phyloP scores from a whole-genome alignment of 108 stramenopile genomes.

The Nitzschia inconspicua region DNA sequence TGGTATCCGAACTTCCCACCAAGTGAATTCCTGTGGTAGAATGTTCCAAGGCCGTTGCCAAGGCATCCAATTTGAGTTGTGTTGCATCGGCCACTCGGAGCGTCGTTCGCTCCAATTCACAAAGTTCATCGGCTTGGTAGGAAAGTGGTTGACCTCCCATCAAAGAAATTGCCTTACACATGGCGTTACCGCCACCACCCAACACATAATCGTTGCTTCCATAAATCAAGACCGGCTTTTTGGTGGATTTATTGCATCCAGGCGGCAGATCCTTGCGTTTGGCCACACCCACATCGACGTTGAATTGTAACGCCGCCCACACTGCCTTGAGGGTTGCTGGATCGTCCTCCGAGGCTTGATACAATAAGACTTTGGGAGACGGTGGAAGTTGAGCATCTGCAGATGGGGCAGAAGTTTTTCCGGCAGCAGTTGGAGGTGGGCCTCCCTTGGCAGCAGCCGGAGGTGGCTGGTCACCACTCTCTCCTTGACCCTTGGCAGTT shows the following conservation, averaged over 20 bases:
- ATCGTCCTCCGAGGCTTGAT: conserved; percentile 22
- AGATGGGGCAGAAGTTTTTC: neutral
- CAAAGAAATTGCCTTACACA: conserved; percentile 57
- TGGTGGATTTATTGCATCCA: conserved; percentile 11
- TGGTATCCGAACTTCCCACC: conserved; percentile 37
- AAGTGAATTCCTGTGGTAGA: conserved; percentile 29
- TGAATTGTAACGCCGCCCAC: conserved; percentile 53
- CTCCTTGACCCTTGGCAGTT: conserved; percentile 34
- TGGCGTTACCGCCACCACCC: conserved; percentile 79
- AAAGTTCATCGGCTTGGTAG: conserved; percentile 69
- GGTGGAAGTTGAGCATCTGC: conserved; percentile 11
- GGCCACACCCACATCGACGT: conserved; percentile 40
- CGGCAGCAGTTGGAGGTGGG: neutral
- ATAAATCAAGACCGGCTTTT: conserved; percentile 45
- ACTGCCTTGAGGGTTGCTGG: conserved; percentile 64
- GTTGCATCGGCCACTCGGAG: conserved; percentile 36
- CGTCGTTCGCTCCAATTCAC: conserved; percentile 68
- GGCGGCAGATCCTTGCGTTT: conserved; percentile 21
- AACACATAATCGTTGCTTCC: conserved; percentile 33
- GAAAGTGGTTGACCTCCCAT: conserved; percentile 20
- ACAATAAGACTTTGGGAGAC: conserved; percentile 29
- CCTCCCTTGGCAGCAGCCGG: conserved; percentile 7
- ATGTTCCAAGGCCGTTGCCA: conserved; percentile 18
- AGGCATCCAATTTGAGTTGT: conserved; percentile 14
- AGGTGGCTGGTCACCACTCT: conserved; percentile 14